Evolutionary conservation across 73 alveolate genomes (phyloP), one percentile per base, ranked within the genome.

Genomic region (Paramecium sonneborni): DNA sequence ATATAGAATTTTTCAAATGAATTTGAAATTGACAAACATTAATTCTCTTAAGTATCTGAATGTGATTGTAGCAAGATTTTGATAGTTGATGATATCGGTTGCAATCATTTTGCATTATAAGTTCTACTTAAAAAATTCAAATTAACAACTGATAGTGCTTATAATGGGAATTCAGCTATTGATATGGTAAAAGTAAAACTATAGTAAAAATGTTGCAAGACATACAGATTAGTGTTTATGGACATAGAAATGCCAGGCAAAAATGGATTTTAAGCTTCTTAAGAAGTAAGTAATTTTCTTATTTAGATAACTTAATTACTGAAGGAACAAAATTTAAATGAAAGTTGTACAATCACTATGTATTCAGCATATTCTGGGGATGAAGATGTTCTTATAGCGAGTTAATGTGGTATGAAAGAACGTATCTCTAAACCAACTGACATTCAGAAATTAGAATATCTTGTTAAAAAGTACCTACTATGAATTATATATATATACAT

Each of bases 181-280:
- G 69, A 79, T 6, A 14, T 43, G 20, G 76, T 79, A 4, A 23
- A 30, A 30, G 55, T 23, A 21, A 46, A 32, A 24, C 20, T 43
- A 18, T 8, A 0, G 0, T 21, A 38, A 44, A 24, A 20, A 24
- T 79, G 90, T 44, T 39, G 74, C 30, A 37, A 26, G 26, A 46
- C 46, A 3, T 79, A 79, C 41, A 43, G 74, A 79, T 43, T 79
- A 43, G 41, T 79, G 0, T 46, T 79, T 24, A 79, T 79, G 90
- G 90, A 79, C 20, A 79, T 79, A 21, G 90, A 79, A 46, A 79
- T 79, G 90, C 90, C 90, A 5, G 55, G 44, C 4, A 79, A 79
- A 79, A 46, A 79, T 79, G 90, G 90, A 2, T 79, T 41, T 46
- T 12, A 39, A 79, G 90, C 90, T 15, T 30, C 90, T 14, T 2